phyloP scores from a whole-genome alignment of 768 basidiomycete genomes.

The Suillus lakei region DNA sequence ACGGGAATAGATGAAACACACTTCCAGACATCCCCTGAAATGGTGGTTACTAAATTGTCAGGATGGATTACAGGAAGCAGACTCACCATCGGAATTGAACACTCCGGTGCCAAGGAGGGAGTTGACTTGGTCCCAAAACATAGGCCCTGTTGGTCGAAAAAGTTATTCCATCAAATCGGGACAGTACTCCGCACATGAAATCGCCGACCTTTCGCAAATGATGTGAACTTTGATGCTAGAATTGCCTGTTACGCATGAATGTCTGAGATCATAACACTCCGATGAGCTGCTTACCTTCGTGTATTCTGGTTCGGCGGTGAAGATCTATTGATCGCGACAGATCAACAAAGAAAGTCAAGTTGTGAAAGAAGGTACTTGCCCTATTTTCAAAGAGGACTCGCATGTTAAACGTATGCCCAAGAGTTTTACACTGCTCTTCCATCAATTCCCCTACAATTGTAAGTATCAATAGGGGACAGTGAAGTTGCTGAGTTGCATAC shows the following conservation, averaged over 20 bases:
- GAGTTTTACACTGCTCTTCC: conserved; percentile 15
- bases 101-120: conserved; percentile 42
- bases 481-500: conserved; percentile 31
- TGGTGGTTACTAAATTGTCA: neutral
- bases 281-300: conserved; percentile 35
- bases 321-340: conserved; percentile 30
- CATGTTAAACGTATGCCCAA: conserved; percentile 29
- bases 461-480: neutral
- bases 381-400: conserved; percentile 31
- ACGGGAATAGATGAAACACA: conserved; percentile 17
- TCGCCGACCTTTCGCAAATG: conserved; percentile 40
- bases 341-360: neutral
- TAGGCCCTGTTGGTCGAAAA: conserved; percentile 20
- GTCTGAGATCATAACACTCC: neutral
- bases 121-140: conserved; percentile 27
- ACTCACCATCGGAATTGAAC: conserved; percentile 45
- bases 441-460: conserved; percentile 18
- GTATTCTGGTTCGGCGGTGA: conserved; percentile 44
- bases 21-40: conserved; percentile 45
- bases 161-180: conserved; percentile 4
- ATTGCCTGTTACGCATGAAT: conserved; percentile 32
- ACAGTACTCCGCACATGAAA: neutral
- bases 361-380: conserved; percentile 14
- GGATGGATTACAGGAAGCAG: neutral
- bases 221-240: conserved; percentile 42